Evolutionary conservation across 768 basidiomycete genomes (phyloP).

Genomic region (Pulveroboletus sp.): DNA sequence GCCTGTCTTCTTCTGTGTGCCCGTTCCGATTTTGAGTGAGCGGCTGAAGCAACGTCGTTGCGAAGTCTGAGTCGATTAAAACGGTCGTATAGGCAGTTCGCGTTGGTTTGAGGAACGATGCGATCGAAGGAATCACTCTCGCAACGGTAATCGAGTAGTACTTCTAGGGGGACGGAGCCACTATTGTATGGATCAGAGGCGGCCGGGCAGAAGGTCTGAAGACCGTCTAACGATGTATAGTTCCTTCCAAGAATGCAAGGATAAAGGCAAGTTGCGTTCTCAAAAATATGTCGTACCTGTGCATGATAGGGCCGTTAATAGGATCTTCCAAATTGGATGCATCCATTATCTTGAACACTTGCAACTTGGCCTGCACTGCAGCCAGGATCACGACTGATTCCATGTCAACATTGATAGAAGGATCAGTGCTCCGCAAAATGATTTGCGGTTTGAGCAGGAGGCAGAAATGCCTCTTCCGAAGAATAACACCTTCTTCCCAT

Average conservation of each 20-base stretch:
- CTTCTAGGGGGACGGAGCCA: slow-evolving; percentile 81
- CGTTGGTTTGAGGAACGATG: slow-evolving; percentile 84
- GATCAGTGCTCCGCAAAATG: slow-evolving; percentile 60
- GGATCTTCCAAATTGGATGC: slow-evolving; percentile 73
- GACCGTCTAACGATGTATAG: slow-evolving; percentile 69
- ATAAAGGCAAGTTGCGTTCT: neutral
- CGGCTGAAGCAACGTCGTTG: slow-evolving; percentile 58
- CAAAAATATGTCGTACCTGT: slow-evolving; percentile 47
- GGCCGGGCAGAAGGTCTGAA: slow-evolving; percentile 85
- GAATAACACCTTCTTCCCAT: slow-evolving; percentile 67
- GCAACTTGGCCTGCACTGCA: slow-evolving; percentile 75
- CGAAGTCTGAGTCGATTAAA: slow-evolving; percentile 88
- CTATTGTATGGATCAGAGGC: slow-evolving; percentile 37
- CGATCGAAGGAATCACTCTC: slow-evolving; percentile 84
- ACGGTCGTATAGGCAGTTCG: slow-evolving; percentile 85
- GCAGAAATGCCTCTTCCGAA: slow-evolving; percentile 72
- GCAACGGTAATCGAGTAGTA: slow-evolving; percentile 79
- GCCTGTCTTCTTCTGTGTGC: slow-evolving; percentile 23
- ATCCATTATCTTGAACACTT: slow-evolving; percentile 80
- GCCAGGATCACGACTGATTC: slow-evolving; percentile 69
- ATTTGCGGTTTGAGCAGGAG: slow-evolving; percentile 91
- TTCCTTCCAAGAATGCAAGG: slow-evolving; percentile 46
- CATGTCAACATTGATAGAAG: slow-evolving; percentile 25
- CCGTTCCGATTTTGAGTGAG: slow-evolving; percentile 38
- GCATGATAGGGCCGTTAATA: slow-evolving; percentile 81